phyloP scores from a whole-genome alignment of 148 eudicot species.

The Rhododendron ferrugineum region DNA sequence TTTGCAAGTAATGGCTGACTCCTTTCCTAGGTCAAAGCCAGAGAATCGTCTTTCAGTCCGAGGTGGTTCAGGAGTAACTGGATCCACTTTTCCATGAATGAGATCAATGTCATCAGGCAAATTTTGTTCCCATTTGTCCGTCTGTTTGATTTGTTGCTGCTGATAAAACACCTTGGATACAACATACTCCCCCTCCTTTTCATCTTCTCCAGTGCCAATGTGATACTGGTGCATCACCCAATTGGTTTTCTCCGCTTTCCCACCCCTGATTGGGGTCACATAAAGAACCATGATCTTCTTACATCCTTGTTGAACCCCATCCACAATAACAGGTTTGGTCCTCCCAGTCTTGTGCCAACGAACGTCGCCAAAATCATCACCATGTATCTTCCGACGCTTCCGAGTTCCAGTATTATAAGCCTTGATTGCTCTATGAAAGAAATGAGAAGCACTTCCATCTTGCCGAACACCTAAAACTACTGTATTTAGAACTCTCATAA shows the following conservation, averaged over 20 bases:
- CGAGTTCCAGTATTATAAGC: constrained; percentile 88
- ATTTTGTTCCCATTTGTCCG: constrained; percentile 39
- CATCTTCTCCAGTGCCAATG: constrained; percentile 77
- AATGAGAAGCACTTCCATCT: constrained; percentile 80
- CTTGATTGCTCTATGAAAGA: constrained; percentile 88
- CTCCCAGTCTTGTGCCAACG: constrained; percentile 99
- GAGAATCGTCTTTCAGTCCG: constrained; percentile 31
- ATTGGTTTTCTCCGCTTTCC: constrained; percentile 79
- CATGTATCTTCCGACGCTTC: constrained; percentile 85
- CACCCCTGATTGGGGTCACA: constrained; percentile 52
- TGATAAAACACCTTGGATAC: constrained; percentile 84
- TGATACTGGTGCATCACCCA: constrained; percentile 99
- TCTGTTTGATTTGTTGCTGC: constrained; percentile 57
- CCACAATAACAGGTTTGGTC: constrained; percentile 67
- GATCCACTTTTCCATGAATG: constrained; percentile 43
- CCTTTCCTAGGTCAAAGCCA: constrained; percentile 20
- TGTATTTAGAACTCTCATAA: not conserved
- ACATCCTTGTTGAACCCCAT: constrained; percentile 73
- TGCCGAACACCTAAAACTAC: constrained; percentile 63
- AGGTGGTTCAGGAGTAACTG: constrained; percentile 66
- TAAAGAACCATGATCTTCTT: constrained; percentile 97
- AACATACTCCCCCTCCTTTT: constrained; percentile 75
- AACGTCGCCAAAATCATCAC: constrained; percentile 62
- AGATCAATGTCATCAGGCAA: constrained; percentile 29
- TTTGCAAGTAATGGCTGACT: constrained; percentile 13